Evolutionary conservation across 2,329 filamentous ascomycete species (phyloP).

Genomic region (Ascochyta rabiei): DNA sequence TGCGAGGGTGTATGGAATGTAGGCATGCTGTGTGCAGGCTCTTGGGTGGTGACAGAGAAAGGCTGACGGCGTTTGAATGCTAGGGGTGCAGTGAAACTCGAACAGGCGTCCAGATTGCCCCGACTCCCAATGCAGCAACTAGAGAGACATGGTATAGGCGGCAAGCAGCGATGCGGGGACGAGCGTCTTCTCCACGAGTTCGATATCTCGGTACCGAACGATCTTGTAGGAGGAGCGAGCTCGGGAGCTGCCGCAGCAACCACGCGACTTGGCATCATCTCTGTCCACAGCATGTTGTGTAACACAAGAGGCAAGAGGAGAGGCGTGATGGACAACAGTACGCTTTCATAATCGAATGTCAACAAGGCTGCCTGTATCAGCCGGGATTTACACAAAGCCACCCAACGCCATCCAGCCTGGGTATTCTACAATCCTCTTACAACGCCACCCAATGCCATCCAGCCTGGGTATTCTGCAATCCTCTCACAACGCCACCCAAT

Average conservation of each 20-base stretch:
- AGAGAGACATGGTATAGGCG: conserved; percentile 28
- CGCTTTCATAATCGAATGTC: not conserved
- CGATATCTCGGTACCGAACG: conserved; percentile 6
- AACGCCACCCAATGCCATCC: conserved; percentile 18
- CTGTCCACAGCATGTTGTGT: not conserved
- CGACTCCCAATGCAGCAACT: conserved; percentile 9
- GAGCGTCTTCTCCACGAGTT: conserved; percentile 9
- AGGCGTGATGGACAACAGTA: not conserved
- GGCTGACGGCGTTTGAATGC: not conserved
- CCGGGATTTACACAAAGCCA: not conserved
- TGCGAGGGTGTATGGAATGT: conserved; percentile 31
- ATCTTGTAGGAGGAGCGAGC: conserved; percentile 21
- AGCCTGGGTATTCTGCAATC: conserved; percentile 32
- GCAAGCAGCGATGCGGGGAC: conserved; percentile 20
- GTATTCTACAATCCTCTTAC: conserved; percentile 28
- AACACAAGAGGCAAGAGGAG: too few relatives aligned
- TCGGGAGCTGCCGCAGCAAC: conserved; percentile 14
- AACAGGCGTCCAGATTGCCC: conserved; percentile 5
- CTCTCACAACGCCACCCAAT: too few relatives aligned
- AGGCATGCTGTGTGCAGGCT: conserved; percentile 35
- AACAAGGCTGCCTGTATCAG: not conserved
- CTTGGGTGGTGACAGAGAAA: conserved; percentile 17
- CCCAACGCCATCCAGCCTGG: conserved; percentile 22
- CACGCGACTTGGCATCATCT: conserved; percentile 7
- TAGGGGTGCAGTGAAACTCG: not conserved